Evolutionary conservation across 495 filamentous ascomycete species (phyloP).

Genomic region (Pyrenula aspistea): DNA sequence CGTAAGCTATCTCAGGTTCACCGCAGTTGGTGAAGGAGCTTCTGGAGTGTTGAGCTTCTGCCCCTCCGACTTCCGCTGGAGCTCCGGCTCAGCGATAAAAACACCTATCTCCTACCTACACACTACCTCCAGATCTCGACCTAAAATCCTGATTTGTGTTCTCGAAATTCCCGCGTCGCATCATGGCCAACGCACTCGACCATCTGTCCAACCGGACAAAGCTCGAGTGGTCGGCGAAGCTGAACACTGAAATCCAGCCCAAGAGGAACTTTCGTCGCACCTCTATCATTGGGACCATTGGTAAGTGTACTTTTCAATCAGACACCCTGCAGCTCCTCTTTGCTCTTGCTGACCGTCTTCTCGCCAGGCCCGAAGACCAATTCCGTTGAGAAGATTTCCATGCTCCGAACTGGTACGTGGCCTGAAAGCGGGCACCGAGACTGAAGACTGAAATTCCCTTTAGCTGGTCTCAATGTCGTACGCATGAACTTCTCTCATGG

Average conservation of each 20-base stretch:
- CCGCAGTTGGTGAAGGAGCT: too few relatives aligned
- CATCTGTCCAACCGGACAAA: slow-evolving; percentile 72
- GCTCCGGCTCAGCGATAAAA: neutral
- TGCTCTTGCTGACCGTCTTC: neutral
- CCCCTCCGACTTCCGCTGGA: neutral
- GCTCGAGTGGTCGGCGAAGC: slow-evolving; percentile 83
- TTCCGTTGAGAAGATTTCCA: slow-evolving; percentile 90
- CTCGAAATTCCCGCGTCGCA: slow-evolving; percentile 7
- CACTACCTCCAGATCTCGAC: neutral
- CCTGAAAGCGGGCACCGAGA: neutral
- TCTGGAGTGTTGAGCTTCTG: neutral
- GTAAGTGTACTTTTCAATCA: too few relatives aligned
- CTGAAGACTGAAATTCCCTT: slow-evolving; percentile 10
- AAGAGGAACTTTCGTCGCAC: slow-evolving; percentile 83
- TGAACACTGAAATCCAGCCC: slow-evolving; percentile 68
- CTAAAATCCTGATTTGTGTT: neutral
- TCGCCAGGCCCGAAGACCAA: slow-evolving; percentile 84
- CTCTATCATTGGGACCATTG: slow-evolving; percentile 98
- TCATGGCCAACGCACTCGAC: slow-evolving; percentile 58
- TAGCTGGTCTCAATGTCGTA: slow-evolving; percentile 87
- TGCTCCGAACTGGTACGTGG: slow-evolving; percentile 57
- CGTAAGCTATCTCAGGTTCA: too few relatives aligned
- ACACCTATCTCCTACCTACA: neutral
- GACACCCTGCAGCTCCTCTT: neutral
- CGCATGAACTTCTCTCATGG: slow-evolving; percentile 99